Evolutionary conservation across 2,329 filamentous ascomycete species (phyloP), one percentile per base, ranked within the genome.

Genomic region (Fusarium torulosum): DNA sequence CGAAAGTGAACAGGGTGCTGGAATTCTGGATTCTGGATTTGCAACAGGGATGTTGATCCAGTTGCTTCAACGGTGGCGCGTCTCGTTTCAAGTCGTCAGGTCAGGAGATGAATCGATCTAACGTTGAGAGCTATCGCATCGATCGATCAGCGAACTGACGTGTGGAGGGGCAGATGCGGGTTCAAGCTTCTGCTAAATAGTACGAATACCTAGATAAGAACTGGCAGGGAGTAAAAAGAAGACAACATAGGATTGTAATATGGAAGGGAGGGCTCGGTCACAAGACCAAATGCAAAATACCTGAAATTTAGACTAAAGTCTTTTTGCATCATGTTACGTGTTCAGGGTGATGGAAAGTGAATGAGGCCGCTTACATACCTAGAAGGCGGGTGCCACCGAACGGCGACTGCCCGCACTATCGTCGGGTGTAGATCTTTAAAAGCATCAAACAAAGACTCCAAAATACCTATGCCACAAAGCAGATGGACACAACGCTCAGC

Each of bases 31-130:
- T 61, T 67, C 44, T 64, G 47, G 60, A 63, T 61, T 67, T 41
- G 19, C 66, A 50, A 42, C 59, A 70, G 44, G 67, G 63, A 61
- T 70, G 19, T 54, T n/a, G 23, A n/a, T 58, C 66, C 29, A 27
- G 47, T 59, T 58, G 23, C 45, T 55, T 63, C 38, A 58, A 53
- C 25, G 20, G 50, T 42, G 37, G 52, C 47, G 27, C 43, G 46
- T 67, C 45, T 61, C 19, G 64, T 60, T 68, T 66, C 55, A 51
- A 52, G 44, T 38, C 37, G 44, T 23, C 29, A 35, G 45, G 19
- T 42, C 47, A 43, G 31, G 42, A 50, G 33, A 33, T 53, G 45
- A 31, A 40, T 14, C 41, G 40, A 38, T 35, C n/a, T 29, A 20
- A 19, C 25, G 19, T 23, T 35, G 23, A 41, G n/a, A 47, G 37